phyloP scores from a whole-genome alignment of 441 rosid species.

The Kokia cookei region DNA sequence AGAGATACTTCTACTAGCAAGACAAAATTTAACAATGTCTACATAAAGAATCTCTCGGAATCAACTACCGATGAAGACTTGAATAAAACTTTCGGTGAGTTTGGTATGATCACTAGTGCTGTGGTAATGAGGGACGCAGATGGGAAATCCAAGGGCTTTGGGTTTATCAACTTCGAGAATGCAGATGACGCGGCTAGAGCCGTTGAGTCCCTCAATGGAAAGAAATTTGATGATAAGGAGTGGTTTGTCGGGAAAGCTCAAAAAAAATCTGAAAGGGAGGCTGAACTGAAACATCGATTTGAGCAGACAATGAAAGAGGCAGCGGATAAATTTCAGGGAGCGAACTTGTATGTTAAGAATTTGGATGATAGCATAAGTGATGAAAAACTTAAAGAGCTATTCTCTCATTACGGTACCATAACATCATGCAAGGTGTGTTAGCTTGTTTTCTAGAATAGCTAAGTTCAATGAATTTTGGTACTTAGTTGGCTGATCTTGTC shows the following conservation, averaged over 20 bases:
- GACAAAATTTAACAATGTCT: slow-evolving; percentile 62
- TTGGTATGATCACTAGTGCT: slow-evolving; percentile 59
- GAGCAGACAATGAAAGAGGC: slow-evolving; percentile 64
- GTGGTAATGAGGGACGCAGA: slow-evolving; percentile 63
- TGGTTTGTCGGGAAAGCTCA: slow-evolving; percentile 74
- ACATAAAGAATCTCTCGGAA: slow-evolving; percentile 71
- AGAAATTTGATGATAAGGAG: slow-evolving; percentile 57
- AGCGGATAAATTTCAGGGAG: slow-evolving; percentile 52
- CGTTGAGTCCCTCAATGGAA: slow-evolving; percentile 60
- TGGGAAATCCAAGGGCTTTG: slow-evolving; percentile 70
- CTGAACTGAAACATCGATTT: slow-evolving; percentile 41
- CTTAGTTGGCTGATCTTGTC: neutral
- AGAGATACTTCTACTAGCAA: slow-evolving; percentile 46
- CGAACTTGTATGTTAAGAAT: slow-evolving; percentile 59
- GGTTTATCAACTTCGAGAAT: slow-evolving; percentile 63
- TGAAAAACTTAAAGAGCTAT: slow-evolving; percentile 52
- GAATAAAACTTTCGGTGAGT: slow-evolving; percentile 58
- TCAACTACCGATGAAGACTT: slow-evolving; percentile 63
- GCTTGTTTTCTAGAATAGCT: neutral
- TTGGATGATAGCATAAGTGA: slow-evolving; percentile 58
- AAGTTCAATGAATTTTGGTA: neutral
- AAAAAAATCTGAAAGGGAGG: slow-evolving; percentile 65
- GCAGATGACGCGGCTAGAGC: slow-evolving; percentile 56
- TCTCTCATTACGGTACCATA: slow-evolving; percentile 48
- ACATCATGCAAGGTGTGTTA: slow-evolving; percentile 61